These are phyloP conservation scores for Elaphomyces granulatus DNA, from an alignment of 495 filamentous ascomycete species.

Conservation along the genomic window DNA sequence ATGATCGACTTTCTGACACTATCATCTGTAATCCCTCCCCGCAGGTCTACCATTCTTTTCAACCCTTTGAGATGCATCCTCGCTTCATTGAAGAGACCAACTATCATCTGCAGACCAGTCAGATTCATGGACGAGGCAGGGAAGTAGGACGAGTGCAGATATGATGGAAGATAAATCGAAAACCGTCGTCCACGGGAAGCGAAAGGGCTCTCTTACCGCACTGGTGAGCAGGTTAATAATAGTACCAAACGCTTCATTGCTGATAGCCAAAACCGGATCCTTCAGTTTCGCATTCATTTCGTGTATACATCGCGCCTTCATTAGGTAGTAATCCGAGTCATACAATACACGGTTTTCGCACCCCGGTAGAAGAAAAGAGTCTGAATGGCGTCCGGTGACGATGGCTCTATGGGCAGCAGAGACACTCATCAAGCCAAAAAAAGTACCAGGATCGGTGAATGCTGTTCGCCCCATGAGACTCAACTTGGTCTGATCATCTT, in stretches of 20 bases:
- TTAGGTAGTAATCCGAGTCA: conserved; percentile 23
- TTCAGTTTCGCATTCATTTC: conserved; percentile 22
- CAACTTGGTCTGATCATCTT: conserved; percentile 9
- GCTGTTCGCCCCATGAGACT: conserved; percentile 19
- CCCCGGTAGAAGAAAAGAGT: conserved; percentile 1
- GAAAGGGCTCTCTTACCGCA: conserved; percentile 11
- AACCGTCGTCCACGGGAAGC: too few species aligned
- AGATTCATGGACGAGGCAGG: not conserved
- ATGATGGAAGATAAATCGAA: too few species aligned
- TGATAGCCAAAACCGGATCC: conserved; percentile 15
- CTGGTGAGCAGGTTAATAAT: conserved; percentile 24
- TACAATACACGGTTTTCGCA: conserved; percentile 4
- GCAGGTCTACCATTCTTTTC: conserved; percentile 23
- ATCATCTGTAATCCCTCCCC: conserved; percentile 22
- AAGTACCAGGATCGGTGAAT: conserved; percentile 22
- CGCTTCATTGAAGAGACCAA: conserved; percentile 21
- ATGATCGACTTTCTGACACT: too few species aligned
- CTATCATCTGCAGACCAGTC: conserved; percentile 16
- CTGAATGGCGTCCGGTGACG: conserved; percentile 11
- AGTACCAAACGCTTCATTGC: conserved; percentile 22
- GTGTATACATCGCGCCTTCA: conserved; percentile 21
- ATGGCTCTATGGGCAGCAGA: conserved; percentile 23
- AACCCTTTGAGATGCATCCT: conserved; percentile 22
- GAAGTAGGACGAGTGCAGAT: too few species aligned
- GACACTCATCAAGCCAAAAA: conserved; percentile 27